Evolutionary conservation across 192 early-diverging fungal genomes (phyloP).

Genomic region (Backusella liffmaniae): DNA sequence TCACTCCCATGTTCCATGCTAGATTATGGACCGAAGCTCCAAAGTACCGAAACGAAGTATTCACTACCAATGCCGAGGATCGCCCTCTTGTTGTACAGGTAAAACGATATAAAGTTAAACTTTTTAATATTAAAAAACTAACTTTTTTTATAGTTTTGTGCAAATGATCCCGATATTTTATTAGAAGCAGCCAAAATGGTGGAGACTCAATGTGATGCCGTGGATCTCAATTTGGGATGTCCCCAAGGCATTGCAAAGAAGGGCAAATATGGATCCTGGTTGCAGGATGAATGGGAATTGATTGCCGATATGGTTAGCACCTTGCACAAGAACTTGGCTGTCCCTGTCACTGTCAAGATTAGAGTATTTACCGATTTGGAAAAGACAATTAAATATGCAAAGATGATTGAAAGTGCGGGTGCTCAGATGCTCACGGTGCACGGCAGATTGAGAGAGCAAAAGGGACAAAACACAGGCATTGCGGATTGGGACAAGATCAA

Average conservation of each 20-base stretch:
- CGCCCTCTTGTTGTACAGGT: slow-evolving; percentile 83
- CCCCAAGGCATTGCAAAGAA: slow-evolving; percentile 92
- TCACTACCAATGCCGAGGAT: slow-evolving; percentile 67
- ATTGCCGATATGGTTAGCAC: slow-evolving; percentile 65
- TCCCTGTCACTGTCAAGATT: slow-evolving; percentile 98
- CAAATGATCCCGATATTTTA: slow-evolving; percentile 87
- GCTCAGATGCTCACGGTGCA: slow-evolving; percentile 92
- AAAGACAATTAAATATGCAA: slow-evolving; percentile 90
- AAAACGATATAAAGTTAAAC: background rate
- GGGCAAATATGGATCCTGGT: slow-evolving; percentile 92
- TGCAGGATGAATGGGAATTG: slow-evolving; percentile 94
- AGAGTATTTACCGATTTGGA: slow-evolving; percentile 87
- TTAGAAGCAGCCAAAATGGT: slow-evolving; percentile 81
- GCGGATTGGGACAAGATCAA: slow-evolving; percentile 96
- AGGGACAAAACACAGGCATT: slow-evolving; percentile 93
- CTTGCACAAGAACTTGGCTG: slow-evolving; percentile 72
- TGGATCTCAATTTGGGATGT: slow-evolving; percentile 96
- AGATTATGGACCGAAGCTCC: slow-evolving; percentile 51
- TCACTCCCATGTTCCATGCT: slow-evolving; percentile 98
- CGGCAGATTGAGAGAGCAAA: slow-evolving; percentile 91
- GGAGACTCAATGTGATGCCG: slow-evolving; percentile 82
- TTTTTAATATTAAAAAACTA: no score
- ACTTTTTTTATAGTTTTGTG: slow-evolving; percentile 77
- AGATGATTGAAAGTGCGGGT: slow-evolving; percentile 91
- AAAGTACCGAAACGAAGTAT: slow-evolving; percentile 72